These are phyloP conservation scores for Neonectria hederae DNA, from an alignment of 2,329 filamentous ascomycete species.

Conservation along the genomic window DNA sequence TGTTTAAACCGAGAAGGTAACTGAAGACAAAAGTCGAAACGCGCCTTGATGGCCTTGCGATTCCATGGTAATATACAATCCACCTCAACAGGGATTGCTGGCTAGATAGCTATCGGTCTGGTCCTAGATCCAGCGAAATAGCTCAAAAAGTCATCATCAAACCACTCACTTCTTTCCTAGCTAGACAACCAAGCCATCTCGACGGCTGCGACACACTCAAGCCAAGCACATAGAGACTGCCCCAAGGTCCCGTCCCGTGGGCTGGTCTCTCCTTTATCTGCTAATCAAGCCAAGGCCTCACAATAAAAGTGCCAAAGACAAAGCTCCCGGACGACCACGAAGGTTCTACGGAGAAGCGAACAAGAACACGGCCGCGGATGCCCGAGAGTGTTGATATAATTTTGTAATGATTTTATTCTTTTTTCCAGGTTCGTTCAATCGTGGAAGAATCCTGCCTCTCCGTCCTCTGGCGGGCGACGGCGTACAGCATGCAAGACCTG, in stretches of 20 bases:
- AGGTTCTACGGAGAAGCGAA: slow-evolving; percentile 31
- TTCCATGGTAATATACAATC: slow-evolving; percentile 31
- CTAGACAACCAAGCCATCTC: background rate
- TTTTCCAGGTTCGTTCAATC: slow-evolving; percentile 39
- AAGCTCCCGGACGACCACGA: background rate
- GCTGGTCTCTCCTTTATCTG: background rate
- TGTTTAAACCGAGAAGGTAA: background rate
- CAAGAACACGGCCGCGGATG: slow-evolving; percentile 25
- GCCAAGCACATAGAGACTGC: background rate
- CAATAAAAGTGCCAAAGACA: slow-evolving; percentile 3
- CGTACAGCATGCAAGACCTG: slow-evolving; percentile 41
- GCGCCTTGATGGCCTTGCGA: slow-evolving; percentile 17
- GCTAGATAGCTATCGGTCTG: background rate
- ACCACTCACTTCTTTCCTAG: background rate
- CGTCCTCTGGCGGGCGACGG: slow-evolving; percentile 28
- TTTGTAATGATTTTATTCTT: slow-evolving; percentile 14
- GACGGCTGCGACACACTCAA: background rate
- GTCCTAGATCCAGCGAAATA: slow-evolving; percentile 4
- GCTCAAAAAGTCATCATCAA: background rate
- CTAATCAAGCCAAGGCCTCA: slow-evolving; percentile 8
- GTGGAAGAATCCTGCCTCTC: slow-evolving; percentile 36
- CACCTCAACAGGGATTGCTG: slow-evolving; percentile 4
- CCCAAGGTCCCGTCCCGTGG: background rate
- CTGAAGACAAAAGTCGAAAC: slow-evolving; percentile 6
- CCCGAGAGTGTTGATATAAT: slow-evolving; percentile 14